Evolutionary conservation across 2,329 filamentous ascomycete genomes (phyloP), one percentile per base, ranked within the genome.

Genomic region (Aspergillus ustus): DNA sequence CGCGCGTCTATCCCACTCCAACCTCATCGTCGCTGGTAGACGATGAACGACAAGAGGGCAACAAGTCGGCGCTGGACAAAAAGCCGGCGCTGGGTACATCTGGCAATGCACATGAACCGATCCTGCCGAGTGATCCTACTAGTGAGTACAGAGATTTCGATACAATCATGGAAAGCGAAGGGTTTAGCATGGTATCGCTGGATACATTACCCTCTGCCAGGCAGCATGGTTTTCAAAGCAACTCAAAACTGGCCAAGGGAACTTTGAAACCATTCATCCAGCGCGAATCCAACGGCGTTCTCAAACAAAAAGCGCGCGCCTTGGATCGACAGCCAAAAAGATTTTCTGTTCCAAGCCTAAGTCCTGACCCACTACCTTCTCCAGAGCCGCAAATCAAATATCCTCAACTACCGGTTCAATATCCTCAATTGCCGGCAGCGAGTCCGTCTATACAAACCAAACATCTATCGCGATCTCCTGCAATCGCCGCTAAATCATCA

Each of bases 181-280:
- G 81, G 3, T 85, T 85, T 63, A 85, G 82, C 60, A 84, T 85
- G 82, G 83, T 85, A 51, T 85, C 84, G 13, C 72, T 85, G 49
- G 80, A 84, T 60, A 83, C 83, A 3, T 71, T 85, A 22, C 82
- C 82, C 6, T 85, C 83, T 3, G 76, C 81, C 22, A 77, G 77
- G 64, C 77, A 81, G 64, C 75, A 78, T 60, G 69, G 75, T 2
- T 72, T 78, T 43, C 76, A 73, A 25, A 73, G 69, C 19, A 72
- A 74, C 45, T 64, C 70, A 15, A 69, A 72, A 31, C 63, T 67
- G 15, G 66, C 63, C 15, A 71, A 74, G 44, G 66, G 66, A 20
- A 55, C 69, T 17, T 57, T 73, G 1, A 73, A 69, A 50, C 70
- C 73, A 1, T 71, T 75, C 46, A 37, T 69, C 52, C 66, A 72